Percentiles rank a stretch among this genome's conserved stretches.
These are phyloP conservation scores for Verticillium tricorpus DNA, from an alignment of 2,329 filamentous ascomycete genomes.

Conservation along the genomic window DNA sequence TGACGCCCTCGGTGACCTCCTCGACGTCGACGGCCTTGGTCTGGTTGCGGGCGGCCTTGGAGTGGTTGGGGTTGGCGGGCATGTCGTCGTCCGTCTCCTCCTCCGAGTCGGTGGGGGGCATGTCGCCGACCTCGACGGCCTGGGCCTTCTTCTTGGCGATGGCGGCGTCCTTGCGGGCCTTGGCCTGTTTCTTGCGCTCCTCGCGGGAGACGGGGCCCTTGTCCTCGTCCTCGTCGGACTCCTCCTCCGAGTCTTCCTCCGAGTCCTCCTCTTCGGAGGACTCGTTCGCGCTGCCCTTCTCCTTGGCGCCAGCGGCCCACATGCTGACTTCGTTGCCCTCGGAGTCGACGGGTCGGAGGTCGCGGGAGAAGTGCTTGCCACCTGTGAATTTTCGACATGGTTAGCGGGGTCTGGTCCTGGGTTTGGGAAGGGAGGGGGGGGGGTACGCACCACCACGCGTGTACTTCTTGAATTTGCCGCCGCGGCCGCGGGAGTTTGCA, in stretches of 20 bases:
- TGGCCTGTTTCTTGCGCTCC: conserved; percentile 80
- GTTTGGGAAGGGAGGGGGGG: conserved; percentile 1
- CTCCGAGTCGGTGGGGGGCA: conserved; percentile 69
- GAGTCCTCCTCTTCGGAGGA: conserved; percentile 49
- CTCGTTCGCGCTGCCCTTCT: conserved; percentile 39
- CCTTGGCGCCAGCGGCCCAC: conserved; percentile 61
- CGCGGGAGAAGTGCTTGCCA: conserved; percentile 91
- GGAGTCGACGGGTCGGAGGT: conserved; percentile 81
- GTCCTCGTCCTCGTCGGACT: conserved; percentile 42
- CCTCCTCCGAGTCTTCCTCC: conserved; percentile 46
- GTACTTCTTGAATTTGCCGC: conserved; percentile 92
- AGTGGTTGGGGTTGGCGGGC: conserved; percentile 90
- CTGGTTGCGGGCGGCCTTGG: conserved; percentile 64
- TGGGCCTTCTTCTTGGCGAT: conserved; percentile 70
- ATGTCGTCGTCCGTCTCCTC: conserved; percentile 54
- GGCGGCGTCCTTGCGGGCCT: conserved; percentile 87
- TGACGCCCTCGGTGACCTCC: conserved; percentile 45
- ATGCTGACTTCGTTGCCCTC: conserved; percentile 87
- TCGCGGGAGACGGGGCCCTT: conserved; percentile 65
- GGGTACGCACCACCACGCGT: conserved; percentile 73
- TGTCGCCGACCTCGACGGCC: conserved; percentile 74
- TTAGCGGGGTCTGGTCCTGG: conserved; percentile 9
- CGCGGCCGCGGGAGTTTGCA: conserved; percentile 66
- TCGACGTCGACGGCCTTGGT: conserved; percentile 33
- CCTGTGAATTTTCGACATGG: conserved; percentile 43